These are phyloP conservation scores for Xanthoparmelia taractica DNA, from an alignment of 495 filamentous ascomycete species.

Conservation along the genomic window DNA sequence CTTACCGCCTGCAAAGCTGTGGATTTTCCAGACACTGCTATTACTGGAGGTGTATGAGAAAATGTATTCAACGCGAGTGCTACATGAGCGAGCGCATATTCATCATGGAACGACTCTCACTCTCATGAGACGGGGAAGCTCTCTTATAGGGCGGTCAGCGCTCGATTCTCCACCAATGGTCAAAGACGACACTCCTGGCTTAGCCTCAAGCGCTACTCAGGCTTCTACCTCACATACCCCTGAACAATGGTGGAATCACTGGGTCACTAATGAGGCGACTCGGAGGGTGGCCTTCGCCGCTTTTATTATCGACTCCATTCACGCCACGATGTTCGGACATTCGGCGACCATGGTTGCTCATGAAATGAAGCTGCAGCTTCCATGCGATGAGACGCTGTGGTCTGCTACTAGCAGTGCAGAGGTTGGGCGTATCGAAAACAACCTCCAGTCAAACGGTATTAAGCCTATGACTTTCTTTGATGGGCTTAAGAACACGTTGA, in stretches of 20 bases:
- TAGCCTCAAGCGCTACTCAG: slow-evolving; percentile 45
- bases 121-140: slow-evolving; percentile 87
- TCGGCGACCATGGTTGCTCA: slow-evolving; percentile 96
- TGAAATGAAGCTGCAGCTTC: slow-evolving; percentile 85
- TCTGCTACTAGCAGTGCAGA: slow-evolving; percentile 83
- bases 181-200: slow-evolving; percentile 53
- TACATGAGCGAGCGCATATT: slow-evolving; percentile 94
- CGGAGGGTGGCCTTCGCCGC: slow-evolving; percentile 87
- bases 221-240: slow-evolving; percentile 56
- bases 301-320: slow-evolving; percentile 91
- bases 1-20: slow-evolving; percentile 91
- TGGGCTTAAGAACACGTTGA: slow-evolving; percentile 82
- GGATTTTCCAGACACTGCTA: slow-evolving; percentile 89
- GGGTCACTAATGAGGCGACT: slow-evolving; percentile 92
- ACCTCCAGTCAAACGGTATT: slow-evolving; percentile 71
- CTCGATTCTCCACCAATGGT: slow-evolving; percentile 80
- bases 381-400: slow-evolving; percentile 92
- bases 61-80: slow-evolving; percentile 81
- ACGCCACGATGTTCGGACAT: slow-evolving; percentile 98
- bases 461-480: slow-evolving; percentile 87
- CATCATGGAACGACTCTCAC: slow-evolving; percentile 95
- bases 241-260: slow-evolving; percentile 93
- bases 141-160: slow-evolving; percentile 81
- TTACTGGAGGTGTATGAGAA: slow-evolving; percentile 94
- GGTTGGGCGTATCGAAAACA: slow-evolving; percentile 78